These are phyloP conservation scores for Rehmannia glutinosa DNA, from an alignment of 257 asterid species.

Conservation along the genomic window DNA sequence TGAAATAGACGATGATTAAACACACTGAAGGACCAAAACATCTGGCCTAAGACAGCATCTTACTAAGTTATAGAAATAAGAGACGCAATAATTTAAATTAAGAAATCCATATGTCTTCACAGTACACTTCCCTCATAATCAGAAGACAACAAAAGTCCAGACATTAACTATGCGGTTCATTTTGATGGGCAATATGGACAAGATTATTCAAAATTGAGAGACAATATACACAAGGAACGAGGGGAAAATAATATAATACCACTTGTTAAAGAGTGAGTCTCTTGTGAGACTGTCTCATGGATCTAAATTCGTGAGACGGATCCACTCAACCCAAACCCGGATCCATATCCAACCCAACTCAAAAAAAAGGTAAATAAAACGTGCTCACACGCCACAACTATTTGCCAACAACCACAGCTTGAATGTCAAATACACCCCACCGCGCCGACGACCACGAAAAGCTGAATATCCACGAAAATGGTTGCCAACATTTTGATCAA, in stretches of 20 bases:
- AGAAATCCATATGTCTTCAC: neutral
- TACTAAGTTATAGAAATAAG: neutral
- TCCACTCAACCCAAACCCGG: too few species aligned
- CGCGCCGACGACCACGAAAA: too few species aligned
- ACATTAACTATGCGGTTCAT: neutral
- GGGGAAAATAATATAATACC: neutral
- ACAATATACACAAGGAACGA: neutral
- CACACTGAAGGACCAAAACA: neutral
- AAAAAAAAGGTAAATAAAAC: too few species aligned
- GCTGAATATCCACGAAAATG: too few species aligned
- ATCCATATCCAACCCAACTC: too few species aligned
- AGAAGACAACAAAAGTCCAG: neutral
- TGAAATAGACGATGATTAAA: too few species aligned
- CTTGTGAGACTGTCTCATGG: too few species aligned
- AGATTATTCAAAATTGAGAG: constrained; percentile 5
- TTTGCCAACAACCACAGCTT: too few species aligned
- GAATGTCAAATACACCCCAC: too few species aligned
- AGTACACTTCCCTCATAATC: neutral
- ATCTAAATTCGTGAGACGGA: too few species aligned
- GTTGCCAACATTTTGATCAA: too few species aligned
- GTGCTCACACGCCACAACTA: too few species aligned
- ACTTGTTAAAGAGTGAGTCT: constrained; percentile 5
- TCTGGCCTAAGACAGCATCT: neutral
- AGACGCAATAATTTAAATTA: neutral
- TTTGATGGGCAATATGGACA: neutral